Percentiles rank a stretch among this genome's conserved stretches.
phyloP scores from a whole-genome alignment of 805 yeast genomes.

The Saccharomycopsis malanga region DNA sequence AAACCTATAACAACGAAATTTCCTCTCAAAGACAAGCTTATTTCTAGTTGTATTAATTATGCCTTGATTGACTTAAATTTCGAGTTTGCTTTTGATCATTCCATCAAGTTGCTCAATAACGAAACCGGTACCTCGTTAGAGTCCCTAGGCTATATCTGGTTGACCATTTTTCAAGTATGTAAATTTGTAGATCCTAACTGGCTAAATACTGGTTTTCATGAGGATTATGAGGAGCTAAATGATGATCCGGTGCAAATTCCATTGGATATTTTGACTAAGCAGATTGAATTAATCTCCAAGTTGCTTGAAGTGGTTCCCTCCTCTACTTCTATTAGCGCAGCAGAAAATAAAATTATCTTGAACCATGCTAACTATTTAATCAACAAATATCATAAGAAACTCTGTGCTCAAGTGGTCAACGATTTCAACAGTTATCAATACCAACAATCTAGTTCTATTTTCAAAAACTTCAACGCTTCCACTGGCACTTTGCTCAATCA shows the following conservation, averaged over 20 bases:
- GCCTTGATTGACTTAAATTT: constrained; percentile 39
- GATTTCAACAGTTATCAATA: constrained; percentile 20
- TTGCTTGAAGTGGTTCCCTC: constrained; percentile 28
- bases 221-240: constrained; percentile 4
- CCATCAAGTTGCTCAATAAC: constrained; percentile 29
- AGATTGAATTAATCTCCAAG: constrained; percentile 34
- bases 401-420: constrained; percentile 12
- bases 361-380: constrained; percentile 24
- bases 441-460: constrained; percentile 14
- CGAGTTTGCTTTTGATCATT: constrained; percentile 33
- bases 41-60: constrained; percentile 37
- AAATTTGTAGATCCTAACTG: constrained; percentile 28
- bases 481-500: constrained; percentile 21
- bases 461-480: constrained; percentile 20
- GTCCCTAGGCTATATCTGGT: constrained; percentile 30
- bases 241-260: constrained; percentile 17
- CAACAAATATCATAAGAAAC: constrained; percentile 19
- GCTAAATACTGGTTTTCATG: constrained; percentile 11
- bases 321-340: constrained; percentile 24
- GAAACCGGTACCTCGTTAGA: constrained; percentile 16
- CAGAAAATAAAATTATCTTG: constrained; percentile 29
- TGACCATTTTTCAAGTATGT: constrained; percentile 40
- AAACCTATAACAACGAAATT: constrained; percentile 5
- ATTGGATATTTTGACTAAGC: constrained; percentile 27
- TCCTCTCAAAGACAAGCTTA: constrained; percentile 30